These are phyloP conservation scores for Rubroshorea leprosula DNA, from an alignment of 345 rosid species.

Conservation along the genomic window DNA sequence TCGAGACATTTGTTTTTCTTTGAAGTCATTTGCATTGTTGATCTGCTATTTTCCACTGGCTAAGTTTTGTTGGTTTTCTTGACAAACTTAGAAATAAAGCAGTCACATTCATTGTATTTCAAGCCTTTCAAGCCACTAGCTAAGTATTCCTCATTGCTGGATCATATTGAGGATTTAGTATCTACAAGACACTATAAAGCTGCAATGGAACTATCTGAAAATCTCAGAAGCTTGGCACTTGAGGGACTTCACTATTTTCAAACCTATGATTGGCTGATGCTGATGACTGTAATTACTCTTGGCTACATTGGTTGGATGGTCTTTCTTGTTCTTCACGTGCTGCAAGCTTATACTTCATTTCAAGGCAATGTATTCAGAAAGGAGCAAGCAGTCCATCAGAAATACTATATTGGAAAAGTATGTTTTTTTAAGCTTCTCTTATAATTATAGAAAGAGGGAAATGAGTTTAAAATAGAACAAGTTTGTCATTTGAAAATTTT, in stretches of 20 bases:
- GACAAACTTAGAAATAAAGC: conserved; percentile 71
- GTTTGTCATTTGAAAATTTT: not conserved
- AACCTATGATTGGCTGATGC: conserved; percentile 93
- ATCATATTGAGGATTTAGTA: conserved; percentile 59
- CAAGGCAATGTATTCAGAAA: conserved; percentile 41
- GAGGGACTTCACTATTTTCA: conserved; percentile 92
- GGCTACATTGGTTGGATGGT: conserved; percentile 95
- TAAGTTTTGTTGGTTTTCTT: conserved; percentile 28
- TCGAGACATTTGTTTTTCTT: not conserved
- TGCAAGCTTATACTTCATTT: conserved; percentile 74
- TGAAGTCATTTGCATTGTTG: not conserved
- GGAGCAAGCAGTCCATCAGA: conserved; percentile 40
- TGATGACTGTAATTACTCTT: conserved; percentile 79
- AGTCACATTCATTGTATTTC: conserved; percentile 61
- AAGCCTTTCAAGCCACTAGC: conserved; percentile 76
- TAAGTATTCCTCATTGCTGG: conserved; percentile 36
- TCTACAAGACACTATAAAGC: conserved; percentile 45
- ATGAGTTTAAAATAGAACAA: not conserved
- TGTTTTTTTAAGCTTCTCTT: conserved; percentile 39
- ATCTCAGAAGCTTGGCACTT: conserved; percentile 78
- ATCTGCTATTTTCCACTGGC: not conserved
- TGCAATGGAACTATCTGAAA: conserved; percentile 61
- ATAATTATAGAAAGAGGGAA: conserved; percentile 3
- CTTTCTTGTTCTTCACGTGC: conserved; percentile 74
- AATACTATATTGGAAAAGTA: conserved; percentile 60